Evolutionary conservation across 2,329 filamentous ascomycete species (phyloP).

Genomic region (Tolypocladium inflatum): DNA sequence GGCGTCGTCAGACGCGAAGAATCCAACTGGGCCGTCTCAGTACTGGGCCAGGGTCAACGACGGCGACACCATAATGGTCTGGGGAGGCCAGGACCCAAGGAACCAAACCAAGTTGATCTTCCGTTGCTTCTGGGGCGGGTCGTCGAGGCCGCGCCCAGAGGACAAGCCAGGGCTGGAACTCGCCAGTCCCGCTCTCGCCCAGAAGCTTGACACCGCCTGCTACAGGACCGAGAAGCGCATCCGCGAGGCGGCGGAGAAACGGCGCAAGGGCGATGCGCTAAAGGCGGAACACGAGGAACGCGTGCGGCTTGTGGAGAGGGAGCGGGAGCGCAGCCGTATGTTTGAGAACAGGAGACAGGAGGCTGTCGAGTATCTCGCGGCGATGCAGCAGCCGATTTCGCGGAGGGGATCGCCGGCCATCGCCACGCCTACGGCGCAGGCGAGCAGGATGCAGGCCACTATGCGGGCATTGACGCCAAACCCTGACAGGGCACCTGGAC

Average conservation of each 20-base stretch:
- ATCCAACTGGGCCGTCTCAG: constrained; percentile 43
- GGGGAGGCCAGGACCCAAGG: constrained; percentile 35
- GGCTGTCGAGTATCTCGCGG: constrained; percentile 30
- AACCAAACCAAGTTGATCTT: constrained; percentile 39
- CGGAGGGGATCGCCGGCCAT: constrained; percentile 21
- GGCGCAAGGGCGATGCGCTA: constrained; percentile 31
- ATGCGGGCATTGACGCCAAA: constrained; percentile 10
- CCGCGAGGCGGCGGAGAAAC: constrained; percentile 27
- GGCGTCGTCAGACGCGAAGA: constrained; percentile 42
- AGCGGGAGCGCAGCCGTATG: constrained; percentile 36
- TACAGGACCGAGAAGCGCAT: constrained; percentile 34
- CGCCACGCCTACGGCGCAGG: constrained; percentile 8
- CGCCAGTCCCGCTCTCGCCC: constrained; percentile 28
- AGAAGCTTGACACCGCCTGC: constrained; percentile 39
- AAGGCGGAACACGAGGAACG: constrained; percentile 34
- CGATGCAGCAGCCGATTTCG: constrained; percentile 13
- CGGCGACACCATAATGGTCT: constrained; percentile 70
- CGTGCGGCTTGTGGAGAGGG: constrained; percentile 28
- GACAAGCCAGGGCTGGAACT: constrained; percentile 18
- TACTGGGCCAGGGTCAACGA: constrained; percentile 63
- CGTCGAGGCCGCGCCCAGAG: constrained; percentile 28
- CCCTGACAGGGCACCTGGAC: constrained; percentile 9
- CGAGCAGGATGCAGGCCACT: constrained; percentile 8
- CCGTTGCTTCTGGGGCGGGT: constrained; percentile 47
- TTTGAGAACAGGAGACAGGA: constrained; percentile 41